Conservation (phyloP, 2,329 filamentous ascomycete species). For the Stenocarpella maydis region DNA sequence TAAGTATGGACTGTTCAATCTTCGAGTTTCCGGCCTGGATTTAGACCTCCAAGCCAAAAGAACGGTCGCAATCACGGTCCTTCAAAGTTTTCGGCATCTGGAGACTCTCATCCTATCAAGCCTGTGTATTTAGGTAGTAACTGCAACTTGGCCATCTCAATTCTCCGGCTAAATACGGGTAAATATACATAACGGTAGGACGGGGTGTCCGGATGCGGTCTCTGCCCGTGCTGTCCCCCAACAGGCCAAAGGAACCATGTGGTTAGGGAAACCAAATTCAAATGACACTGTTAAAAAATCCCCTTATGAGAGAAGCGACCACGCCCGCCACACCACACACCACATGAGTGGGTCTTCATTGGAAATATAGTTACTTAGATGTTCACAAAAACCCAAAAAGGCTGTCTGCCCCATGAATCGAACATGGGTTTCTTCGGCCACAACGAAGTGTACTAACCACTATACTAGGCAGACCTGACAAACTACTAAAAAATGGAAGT, state of each 20-base stretch:
- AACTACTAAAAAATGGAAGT: no score
- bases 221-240: neutral
- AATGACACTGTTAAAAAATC: no score
- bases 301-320: no score
- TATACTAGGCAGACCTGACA: constrained; percentile 27
- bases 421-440: constrained; percentile 32
- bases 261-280: neutral
- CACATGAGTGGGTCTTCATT: no score
- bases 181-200: neutral
- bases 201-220: neutral
- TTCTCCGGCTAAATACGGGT: constrained; percentile 9
- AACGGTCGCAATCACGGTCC: neutral
- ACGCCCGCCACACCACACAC: no score
- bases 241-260: neutral
- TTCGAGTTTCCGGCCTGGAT: no score
- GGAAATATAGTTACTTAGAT: no score
- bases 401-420: constrained; percentile 29
- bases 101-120: no score
- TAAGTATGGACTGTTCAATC: constrained; percentile 9
- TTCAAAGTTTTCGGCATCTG: neutral
- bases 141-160: neutral
- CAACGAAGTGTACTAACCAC: constrained; percentile 32
- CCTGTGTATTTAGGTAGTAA: neutral
- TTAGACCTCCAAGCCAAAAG: neutral
- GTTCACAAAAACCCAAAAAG: neutral